These are phyloP conservation scores for Hypoxylon fragiforme DNA, from an alignment of 495 filamentous ascomycete species.

Conservation along the genomic window DNA sequence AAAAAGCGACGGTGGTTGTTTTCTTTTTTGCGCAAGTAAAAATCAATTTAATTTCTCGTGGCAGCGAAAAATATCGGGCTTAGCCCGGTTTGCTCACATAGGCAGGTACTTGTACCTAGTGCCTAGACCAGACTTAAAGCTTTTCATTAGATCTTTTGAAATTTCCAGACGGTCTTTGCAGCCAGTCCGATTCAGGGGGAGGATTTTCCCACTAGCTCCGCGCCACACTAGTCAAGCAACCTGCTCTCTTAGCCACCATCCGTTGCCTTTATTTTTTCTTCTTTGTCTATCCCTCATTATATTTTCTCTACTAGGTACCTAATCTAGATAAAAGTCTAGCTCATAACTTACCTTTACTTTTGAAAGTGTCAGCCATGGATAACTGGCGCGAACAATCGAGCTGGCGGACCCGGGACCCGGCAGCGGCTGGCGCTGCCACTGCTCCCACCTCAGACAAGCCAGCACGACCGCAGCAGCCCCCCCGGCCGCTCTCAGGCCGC, in stretches of 20 bases:
- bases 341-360: not conserved
- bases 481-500: not conserved
- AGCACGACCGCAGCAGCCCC: too few species aligned
- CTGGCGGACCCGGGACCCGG: slow-evolving; percentile 13
- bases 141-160: too few species aligned
- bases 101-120: too few species aligned
- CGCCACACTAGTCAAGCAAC: slow-evolving; percentile 8
- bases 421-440: not conserved
- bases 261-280: too few species aligned
- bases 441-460: not conserved
- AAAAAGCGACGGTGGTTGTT: too few species aligned
- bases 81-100: slow-evolving; percentile 7
- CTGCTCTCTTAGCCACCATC: too few species aligned
- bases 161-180: too few species aligned
- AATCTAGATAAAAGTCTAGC: too few species aligned
- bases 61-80: slow-evolving; percentile 10
- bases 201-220: slow-evolving; percentile 7
- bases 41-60: slow-evolving; percentile 3
- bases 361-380: slow-evolving; percentile 4
- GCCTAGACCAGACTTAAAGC: too few species aligned
- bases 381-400: slow-evolving; percentile 12
- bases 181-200: not conserved
- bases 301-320: too few species aligned
- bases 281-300: too few species aligned
- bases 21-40: too few species aligned